Conservation (phyloP, 352 stramenopile genomes). For the Phytophthora pluvialis region DNA sequence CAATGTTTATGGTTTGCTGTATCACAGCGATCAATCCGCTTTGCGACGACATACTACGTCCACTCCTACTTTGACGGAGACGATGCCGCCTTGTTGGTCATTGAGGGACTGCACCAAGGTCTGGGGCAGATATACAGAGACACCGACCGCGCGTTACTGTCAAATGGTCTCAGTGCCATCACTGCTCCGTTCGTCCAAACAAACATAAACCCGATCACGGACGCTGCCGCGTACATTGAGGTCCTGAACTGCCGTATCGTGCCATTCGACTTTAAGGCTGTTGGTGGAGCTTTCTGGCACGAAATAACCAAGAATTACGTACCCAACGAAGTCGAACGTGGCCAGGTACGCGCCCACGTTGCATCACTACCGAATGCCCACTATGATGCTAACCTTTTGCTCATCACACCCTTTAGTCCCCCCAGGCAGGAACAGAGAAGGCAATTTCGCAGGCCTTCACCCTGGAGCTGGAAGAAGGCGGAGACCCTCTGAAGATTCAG, state of each 20-base stretch:
- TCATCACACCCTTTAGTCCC: background rate
- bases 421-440: background rate
- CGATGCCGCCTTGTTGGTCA: background rate
- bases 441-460: background rate
- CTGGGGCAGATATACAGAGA: background rate
- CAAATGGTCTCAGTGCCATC: conserved; percentile 1
- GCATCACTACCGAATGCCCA: no score
- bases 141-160: background rate
- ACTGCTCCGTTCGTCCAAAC: background rate
- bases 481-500: background rate
- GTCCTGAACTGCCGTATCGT: conserved; percentile 2
- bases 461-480: background rate
- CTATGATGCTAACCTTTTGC: no score
- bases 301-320: conserved; percentile 7
- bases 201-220: background rate
- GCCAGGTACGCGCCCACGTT: background rate
- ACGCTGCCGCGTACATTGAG: background rate
- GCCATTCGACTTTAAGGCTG: conserved; percentile 2
- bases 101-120: background rate
- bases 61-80: conserved; percentile 4
- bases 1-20: background rate
- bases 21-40: background rate
- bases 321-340: background rate
- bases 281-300: conserved; percentile 6
- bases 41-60: background rate